These are phyloP conservation scores for Amanita polypyramis DNA, from an alignment of 768 basidiomycete genomes.

Conservation along the genomic window DNA sequence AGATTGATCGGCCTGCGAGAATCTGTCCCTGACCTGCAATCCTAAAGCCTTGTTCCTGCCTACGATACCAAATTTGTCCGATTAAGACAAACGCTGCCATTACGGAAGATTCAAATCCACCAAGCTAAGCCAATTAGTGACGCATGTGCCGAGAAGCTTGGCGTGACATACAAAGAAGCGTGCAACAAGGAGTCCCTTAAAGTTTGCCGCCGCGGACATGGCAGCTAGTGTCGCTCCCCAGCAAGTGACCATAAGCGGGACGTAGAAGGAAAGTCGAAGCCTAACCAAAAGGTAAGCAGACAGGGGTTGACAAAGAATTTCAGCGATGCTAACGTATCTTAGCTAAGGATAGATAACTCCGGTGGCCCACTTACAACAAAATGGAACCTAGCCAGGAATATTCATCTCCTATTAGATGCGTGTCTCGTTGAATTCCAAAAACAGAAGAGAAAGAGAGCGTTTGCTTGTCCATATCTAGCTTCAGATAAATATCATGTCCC, in stretches of 20 bases:
- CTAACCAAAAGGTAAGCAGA: slow-evolving; percentile 23
- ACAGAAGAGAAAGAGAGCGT: slow-evolving; percentile 23
- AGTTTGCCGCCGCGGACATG: slow-evolving; percentile 21
- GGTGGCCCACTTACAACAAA: slow-evolving; percentile 15
- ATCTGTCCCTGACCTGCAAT: slow-evolving; percentile 16
- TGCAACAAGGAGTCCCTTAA: slow-evolving; percentile 19
- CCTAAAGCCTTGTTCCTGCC: slow-evolving; percentile 24
- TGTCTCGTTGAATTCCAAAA: slow-evolving; percentile 20
- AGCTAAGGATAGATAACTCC: background rate
- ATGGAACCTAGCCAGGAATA: slow-evolving; percentile 25
- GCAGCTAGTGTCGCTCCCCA: slow-evolving; percentile 23
- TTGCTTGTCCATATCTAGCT: slow-evolving; percentile 23
- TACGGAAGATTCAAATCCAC: slow-evolving; percentile 23
- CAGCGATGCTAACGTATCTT: slow-evolving; percentile 17
- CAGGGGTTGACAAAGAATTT: slow-evolving; percentile 22
- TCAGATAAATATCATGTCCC: background rate
- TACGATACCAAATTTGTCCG: slow-evolving; percentile 25
- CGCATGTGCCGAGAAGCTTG: background rate
- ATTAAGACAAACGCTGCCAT: slow-evolving; percentile 21
- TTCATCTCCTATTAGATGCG: slow-evolving; percentile 20
- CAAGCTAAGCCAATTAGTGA: slow-evolving; percentile 16
- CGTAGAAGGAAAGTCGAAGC: slow-evolving; percentile 20
- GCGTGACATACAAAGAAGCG: slow-evolving; percentile 21
- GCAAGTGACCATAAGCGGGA: slow-evolving; percentile 21
- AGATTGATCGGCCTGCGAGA: background rate